Conservation (phyloP, 306 rosid genomes). For the Pyrus communis region DNA sequence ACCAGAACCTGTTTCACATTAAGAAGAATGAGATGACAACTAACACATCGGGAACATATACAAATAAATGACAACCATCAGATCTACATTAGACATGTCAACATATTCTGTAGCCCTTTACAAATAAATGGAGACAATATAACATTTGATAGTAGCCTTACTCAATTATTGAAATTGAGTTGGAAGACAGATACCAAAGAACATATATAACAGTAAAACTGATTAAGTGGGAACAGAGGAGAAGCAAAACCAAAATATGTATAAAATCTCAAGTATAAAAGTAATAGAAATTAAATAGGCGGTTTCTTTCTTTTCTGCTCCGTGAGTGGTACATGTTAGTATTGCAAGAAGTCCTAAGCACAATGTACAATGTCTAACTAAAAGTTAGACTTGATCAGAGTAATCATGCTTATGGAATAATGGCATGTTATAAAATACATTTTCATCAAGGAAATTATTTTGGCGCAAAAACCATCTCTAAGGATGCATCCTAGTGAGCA, state of each 20-base stretch:
- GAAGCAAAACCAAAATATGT: not conserved
- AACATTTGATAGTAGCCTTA: not conserved
- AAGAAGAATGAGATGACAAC: conserved; percentile 11
- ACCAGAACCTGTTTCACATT: conserved; percentile 54
- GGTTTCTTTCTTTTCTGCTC: not conserved
- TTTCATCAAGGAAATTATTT: not conserved
- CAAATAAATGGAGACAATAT: not conserved
- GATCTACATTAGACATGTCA: not conserved
- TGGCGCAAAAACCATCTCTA: not conserved
- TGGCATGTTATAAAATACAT: not conserved
- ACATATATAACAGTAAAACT: not conserved
- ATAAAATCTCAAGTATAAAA: not conserved
- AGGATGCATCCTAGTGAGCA: not conserved
- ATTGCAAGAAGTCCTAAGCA: not conserved
- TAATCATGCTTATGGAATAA: not conserved
- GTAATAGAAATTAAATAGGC: not conserved
- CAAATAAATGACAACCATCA: not conserved
- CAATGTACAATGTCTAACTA: not conserved
- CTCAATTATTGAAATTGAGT: not conserved
- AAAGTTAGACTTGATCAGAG: not conserved
- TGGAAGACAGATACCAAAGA: not conserved
- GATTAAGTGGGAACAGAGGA: not conserved
- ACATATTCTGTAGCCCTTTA: not conserved
- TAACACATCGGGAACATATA: not conserved
- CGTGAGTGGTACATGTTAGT: not conserved